Evolutionary conservation across 345 rosid species (phyloP).

Genomic region (Rhodomyrtus tomentosa): DNA sequence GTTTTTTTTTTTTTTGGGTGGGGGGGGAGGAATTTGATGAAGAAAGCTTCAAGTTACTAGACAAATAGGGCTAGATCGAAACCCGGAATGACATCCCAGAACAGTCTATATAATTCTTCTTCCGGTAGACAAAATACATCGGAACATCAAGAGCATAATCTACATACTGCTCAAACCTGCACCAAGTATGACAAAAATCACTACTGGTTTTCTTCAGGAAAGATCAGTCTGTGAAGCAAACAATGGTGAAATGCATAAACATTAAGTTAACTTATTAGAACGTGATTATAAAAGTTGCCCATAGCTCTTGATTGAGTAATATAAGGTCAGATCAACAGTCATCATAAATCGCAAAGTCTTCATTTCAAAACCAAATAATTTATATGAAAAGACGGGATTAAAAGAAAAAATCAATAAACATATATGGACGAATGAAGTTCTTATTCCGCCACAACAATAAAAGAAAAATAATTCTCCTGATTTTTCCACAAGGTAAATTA

Average conservation of each 20-base stretch:
- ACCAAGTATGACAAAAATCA: not conserved
- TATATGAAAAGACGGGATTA: not conserved
- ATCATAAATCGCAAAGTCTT: not conserved
- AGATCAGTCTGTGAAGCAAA: not conserved
- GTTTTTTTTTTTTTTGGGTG: too few species aligned
- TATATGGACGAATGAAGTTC: not conserved
- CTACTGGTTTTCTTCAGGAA: not conserved
- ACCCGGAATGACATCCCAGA: conserved; percentile 97
- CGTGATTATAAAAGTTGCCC: not conserved
- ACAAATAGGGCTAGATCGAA: conserved; percentile 32
- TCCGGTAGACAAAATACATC: conserved; percentile 91
- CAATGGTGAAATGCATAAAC: not conserved
- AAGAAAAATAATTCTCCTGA: not conserved
- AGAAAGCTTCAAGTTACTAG: conserved; percentile 18
- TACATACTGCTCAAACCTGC: conserved; percentile 98
- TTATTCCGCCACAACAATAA: not conserved
- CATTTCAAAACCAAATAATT: not conserved
- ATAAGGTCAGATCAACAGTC: not conserved
- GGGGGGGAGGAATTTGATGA: not conserved
- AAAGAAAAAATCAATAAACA: not conserved
- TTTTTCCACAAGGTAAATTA: not conserved
- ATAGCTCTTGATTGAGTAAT: not conserved
- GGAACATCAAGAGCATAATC: conserved; percentile 99
- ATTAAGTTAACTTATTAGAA: not conserved
- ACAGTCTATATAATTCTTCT: conserved; percentile 83